Conservation (phyloP, 192 early-diverging fungal genomes). For the Geosiphon pyriformis region DNA sequence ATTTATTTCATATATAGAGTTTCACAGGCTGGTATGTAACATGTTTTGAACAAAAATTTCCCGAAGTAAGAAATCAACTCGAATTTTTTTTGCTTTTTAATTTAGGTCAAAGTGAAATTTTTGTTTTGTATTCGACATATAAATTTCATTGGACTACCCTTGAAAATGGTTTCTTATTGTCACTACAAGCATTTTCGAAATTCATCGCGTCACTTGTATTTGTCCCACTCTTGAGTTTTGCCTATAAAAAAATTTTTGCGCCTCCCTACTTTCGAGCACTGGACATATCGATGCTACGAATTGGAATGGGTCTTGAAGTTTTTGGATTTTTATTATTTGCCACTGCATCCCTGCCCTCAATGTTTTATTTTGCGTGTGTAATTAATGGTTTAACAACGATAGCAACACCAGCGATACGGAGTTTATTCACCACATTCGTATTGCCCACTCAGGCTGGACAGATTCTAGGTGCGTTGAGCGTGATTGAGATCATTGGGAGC, state of each 20-base stretch:
- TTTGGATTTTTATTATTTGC: conserved; percentile 34
- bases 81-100: too few species aligned
- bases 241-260: not conserved
- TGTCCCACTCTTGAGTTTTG: conserved; percentile 6
- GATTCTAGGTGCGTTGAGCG: conserved; percentile 42
- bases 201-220: conserved; percentile 8
- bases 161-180: conserved; percentile 15
- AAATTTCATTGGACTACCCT: conserved; percentile 17
- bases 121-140: conserved; percentile 11
- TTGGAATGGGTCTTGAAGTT: conserved; percentile 34
- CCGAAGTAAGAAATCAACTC: too few species aligned
- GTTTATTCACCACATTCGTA: conserved; percentile 39
- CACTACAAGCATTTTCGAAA: conserved; percentile 8
- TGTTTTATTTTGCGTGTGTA: conserved; percentile 29
- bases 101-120: conserved; percentile 21
- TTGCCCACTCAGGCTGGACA: conserved; percentile 43
- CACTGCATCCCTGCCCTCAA: conserved; percentile 24
- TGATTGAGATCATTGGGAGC: conserved; percentile 43
- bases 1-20: conserved; percentile 22
- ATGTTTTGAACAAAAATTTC: too few species aligned
- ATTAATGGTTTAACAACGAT: conserved; percentile 38
- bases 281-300: conserved; percentile 39
- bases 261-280: conserved; percentile 18
- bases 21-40: conserved; percentile 15
- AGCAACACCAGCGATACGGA: conserved; percentile 35